Conservation (phyloP, 208 protist genomes). For the Crithidia mellificae region DNA sequence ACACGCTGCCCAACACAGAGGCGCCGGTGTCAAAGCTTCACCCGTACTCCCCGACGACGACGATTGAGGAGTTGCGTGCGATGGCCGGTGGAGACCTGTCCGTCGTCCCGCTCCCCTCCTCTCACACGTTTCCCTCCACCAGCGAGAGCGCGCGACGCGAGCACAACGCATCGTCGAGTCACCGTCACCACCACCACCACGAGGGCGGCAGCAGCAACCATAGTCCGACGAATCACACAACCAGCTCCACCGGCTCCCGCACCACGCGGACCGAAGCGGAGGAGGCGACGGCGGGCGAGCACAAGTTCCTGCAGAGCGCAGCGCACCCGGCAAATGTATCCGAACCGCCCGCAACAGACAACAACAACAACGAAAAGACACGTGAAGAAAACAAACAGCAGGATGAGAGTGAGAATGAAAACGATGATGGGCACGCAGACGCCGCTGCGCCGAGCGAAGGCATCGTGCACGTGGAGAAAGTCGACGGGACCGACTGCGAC, state of each 20-base stretch:
- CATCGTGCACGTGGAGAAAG: neutral
- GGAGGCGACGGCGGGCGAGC: neutral
- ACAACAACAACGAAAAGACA: neutral
- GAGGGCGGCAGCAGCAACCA: constrained; percentile 3
- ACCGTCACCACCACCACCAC: neutral
- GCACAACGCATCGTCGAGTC: neutral
- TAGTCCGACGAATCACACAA: neutral
- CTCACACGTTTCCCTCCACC: neutral
- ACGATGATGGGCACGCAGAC: too few species aligned
- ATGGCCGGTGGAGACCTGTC: constrained; percentile 38
- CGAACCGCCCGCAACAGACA: too few species aligned
- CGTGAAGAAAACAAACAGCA: too few species aligned
- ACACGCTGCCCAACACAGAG: constrained; percentile 20
- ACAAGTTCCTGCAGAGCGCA: too few species aligned
- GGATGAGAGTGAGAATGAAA: too few species aligned
- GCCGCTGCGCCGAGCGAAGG: neutral
- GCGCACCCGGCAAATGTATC: too few species aligned
- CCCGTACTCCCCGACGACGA: constrained; percentile 8
- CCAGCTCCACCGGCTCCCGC: neutral
- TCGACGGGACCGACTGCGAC: neutral
- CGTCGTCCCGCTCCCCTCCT: constrained; percentile 10
- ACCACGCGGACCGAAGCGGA: neutral
- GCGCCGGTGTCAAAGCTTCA: constrained; percentile 23
- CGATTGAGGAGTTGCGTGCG: constrained; percentile 22
- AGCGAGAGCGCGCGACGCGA: constrained; percentile 4